Evolutionary conservation across 1,139 yeast species (phyloP).

Genomic region (Candida sanyaensis): DNA sequence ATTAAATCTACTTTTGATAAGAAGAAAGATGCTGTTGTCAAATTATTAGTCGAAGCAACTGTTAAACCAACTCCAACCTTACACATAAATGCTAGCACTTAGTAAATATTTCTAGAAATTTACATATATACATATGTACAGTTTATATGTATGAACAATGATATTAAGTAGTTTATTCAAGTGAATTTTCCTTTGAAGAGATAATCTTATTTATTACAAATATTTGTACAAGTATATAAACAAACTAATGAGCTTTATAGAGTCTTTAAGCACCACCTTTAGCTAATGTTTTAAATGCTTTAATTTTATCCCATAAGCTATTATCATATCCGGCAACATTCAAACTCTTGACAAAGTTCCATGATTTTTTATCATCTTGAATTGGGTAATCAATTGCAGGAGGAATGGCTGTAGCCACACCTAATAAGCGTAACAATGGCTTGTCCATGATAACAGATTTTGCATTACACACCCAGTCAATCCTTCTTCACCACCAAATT

Average conservation of each 20-base stretch:
- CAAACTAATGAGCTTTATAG: neutral
- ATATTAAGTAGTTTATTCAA: too few relatives aligned
- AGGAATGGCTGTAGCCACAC: constrained; percentile 80
- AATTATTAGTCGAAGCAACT: constrained; percentile 78
- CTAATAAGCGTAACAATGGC: constrained; percentile 56
- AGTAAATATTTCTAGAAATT: neutral
- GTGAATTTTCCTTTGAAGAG: too few relatives aligned
- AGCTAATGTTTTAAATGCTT: constrained; percentile 42
- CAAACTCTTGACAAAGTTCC: constrained; percentile 81
- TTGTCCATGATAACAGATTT: constrained; percentile 87
- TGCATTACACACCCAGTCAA: constrained; percentile 79
- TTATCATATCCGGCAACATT: constrained; percentile 86
- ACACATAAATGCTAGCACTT: constrained; percentile 66
- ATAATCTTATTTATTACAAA: too few relatives aligned
- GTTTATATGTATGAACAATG: too few relatives aligned
- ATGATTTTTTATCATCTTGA: constrained; percentile 74
- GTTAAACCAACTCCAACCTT: constrained; percentile 76
- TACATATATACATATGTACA: neutral
- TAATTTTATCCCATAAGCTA: constrained; percentile 64
- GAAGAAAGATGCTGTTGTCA: constrained; percentile 69
- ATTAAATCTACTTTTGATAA: constrained; percentile 64
- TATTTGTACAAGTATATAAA: neutral
- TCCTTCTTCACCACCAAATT: constrained; percentile 97
- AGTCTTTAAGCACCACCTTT: constrained; percentile 21
- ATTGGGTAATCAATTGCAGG: constrained; percentile 90